phyloP scores from a whole-genome alignment of 1,284 basidiomycete species.

The Vanrija sp. region DNA sequence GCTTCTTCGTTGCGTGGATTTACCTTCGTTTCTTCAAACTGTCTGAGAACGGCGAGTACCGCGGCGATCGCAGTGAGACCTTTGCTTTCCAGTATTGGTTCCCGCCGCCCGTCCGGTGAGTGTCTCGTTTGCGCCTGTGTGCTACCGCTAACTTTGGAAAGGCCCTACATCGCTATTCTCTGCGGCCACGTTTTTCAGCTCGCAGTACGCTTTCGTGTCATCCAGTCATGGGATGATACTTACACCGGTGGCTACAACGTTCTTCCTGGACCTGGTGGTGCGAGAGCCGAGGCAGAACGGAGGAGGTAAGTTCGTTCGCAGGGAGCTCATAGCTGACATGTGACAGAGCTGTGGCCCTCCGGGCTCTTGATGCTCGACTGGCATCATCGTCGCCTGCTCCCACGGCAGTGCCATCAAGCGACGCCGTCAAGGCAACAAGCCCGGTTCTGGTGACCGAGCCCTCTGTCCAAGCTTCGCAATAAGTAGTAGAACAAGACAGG shows the following conservation, averaged over 20 bases:
- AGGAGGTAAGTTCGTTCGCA: slow-evolving; percentile 59
- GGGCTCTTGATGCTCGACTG: slow-evolving; percentile 88
- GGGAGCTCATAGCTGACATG: neutral
- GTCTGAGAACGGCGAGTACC: slow-evolving; percentile 56
- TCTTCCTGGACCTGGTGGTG: slow-evolving; percentile 70
- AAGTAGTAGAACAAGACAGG: too few species aligned
- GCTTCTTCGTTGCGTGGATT: slow-evolving; percentile 92
- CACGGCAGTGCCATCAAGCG: slow-evolving; percentile 5
- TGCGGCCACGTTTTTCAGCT: slow-evolving; percentile 67
- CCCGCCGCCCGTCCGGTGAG: slow-evolving; percentile 86
- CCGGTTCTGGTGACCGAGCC: neutral
- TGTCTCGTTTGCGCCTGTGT: slow-evolving; percentile 8
- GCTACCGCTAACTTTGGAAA: slow-evolving; percentile 36
- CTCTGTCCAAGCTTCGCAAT: neutral
- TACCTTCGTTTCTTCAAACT: slow-evolving; percentile 97
- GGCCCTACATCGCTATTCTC: slow-evolving; percentile 57
- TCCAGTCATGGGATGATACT: slow-evolving; percentile 71
- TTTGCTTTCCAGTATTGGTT: slow-evolving; percentile 97
- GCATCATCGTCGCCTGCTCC: slow-evolving; percentile 50
- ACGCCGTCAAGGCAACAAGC: neutral
- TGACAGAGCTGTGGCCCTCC: slow-evolving; percentile 78
- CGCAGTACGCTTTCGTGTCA: slow-evolving; percentile 59
- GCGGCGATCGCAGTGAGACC: slow-evolving; percentile 89
- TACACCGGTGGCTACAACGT: slow-evolving; percentile 64
- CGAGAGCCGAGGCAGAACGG: slow-evolving; percentile 89